Percentiles rank a stretch among this genome's conserved stretches.
Conservation (phyloP, 2,329 filamentous ascomycete species). For the Penicillium sp. region DNA sequence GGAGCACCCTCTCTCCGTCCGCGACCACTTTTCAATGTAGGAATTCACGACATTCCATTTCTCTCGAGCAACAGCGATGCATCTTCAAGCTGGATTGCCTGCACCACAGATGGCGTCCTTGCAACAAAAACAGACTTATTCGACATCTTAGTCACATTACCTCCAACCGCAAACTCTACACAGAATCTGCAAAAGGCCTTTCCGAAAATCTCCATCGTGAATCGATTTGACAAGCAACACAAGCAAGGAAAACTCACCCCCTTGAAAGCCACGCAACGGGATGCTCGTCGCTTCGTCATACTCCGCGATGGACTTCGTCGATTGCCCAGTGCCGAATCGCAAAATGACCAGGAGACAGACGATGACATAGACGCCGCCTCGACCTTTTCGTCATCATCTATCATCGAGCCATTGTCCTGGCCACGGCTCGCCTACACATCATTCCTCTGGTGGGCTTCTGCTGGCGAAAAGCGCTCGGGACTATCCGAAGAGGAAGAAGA, state of each 20-base stretch:
- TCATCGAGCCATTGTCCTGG: conserved; percentile 59
- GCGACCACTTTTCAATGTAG: conserved; percentile 84
- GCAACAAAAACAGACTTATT: conserved; percentile 81
- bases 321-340: conserved; percentile 25
- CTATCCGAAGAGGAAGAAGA: conserved; percentile 53
- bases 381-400: conserved; percentile 39
- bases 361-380: conserved; percentile 38
- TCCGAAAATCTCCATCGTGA: conserved; percentile 66
- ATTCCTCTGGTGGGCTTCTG: conserved; percentile 66
- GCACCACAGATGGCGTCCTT: conserved; percentile 91
- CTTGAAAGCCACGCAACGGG: conserved; percentile 83
- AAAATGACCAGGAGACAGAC: conserved; percentile 16
- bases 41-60: conserved; percentile 85
- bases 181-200: conserved; percentile 62
- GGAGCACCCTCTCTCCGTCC: conserved; percentile 61
- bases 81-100: conserved; percentile 78
- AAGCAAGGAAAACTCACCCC: conserved; percentile 24
- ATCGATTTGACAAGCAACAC: conserved; percentile 54
- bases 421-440: conserved; percentile 57
- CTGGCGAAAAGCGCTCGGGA: conserved; percentile 56
- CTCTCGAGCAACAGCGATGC: conserved; percentile 54
- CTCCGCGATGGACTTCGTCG: conserved; percentile 59
- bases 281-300: conserved; percentile 73
- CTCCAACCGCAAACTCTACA: conserved; percentile 54
- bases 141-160: conserved; percentile 83